Evolutionary conservation across 768 basidiomycete genomes (phyloP).

Genomic region (Termitomyces sp.): DNA sequence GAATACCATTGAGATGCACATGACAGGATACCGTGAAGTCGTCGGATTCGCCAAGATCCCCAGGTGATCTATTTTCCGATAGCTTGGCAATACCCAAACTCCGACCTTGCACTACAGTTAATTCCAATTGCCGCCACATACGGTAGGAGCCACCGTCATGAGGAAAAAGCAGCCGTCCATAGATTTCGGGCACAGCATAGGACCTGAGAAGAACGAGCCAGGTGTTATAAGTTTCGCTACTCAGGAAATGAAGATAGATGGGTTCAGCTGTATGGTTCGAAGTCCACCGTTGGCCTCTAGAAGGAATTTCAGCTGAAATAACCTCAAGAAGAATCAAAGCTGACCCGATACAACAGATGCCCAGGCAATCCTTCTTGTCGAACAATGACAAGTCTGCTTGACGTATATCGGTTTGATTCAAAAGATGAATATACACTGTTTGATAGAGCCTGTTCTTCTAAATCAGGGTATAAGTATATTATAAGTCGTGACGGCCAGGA

Average conservation of each 20-base stretch:
- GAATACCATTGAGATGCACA: slow-evolving; percentile 61
- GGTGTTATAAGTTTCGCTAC: slow-evolving; percentile 57
- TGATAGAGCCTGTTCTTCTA: slow-evolving; percentile 74
- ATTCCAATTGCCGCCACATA: slow-evolving; percentile 82
- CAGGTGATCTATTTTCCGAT: slow-evolving; percentile 26
- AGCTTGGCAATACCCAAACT: slow-evolving; percentile 56
- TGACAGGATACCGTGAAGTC: slow-evolving; percentile 79
- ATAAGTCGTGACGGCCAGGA: neutral
- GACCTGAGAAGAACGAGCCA: slow-evolving; percentile 83
- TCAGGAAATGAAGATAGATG: slow-evolving; percentile 70
- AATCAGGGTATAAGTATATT: slow-evolving; percentile 14
- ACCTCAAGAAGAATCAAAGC: slow-evolving; percentile 9
- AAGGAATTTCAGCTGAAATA: neutral
- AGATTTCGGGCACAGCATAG: slow-evolving; percentile 77
- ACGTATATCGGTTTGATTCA: slow-evolving; percentile 81
- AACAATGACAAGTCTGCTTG: slow-evolving; percentile 72
- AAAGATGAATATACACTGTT: slow-evolving; percentile 66
- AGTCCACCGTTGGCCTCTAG: slow-evolving; percentile 60
- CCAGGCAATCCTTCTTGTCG: slow-evolving; percentile 70
- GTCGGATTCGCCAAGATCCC: slow-evolving; percentile 39
- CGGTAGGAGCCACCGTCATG: slow-evolving; percentile 75
- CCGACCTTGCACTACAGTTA: slow-evolving; percentile 70
- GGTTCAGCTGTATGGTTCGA: slow-evolving; percentile 53
- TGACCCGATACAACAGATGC: slow-evolving; percentile 62
- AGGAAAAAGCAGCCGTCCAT: slow-evolving; percentile 54